phyloP scores from a whole-genome alignment of 371 early-diverging fungal species.

The Syncephalis plumigaleata region DNA sequence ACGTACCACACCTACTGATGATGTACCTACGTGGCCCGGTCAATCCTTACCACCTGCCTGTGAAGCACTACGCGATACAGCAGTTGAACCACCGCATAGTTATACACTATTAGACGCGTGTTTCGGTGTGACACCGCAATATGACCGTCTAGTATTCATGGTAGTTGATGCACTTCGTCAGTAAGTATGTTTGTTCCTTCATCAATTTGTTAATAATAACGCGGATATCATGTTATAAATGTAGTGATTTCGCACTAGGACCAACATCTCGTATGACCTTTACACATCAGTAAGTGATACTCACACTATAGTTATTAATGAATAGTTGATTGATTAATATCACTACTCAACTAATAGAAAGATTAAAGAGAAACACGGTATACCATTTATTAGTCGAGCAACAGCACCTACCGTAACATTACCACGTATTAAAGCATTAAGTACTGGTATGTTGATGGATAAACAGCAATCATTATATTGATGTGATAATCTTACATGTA shows the following conservation, averaged over 20 bases:
- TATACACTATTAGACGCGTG: background rate
- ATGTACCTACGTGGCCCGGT: constrained; percentile 14
- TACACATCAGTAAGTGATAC: constrained; percentile 25
- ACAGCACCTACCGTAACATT: constrained; percentile 89
- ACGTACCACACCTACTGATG: constrained; percentile 21
- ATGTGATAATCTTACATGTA: no score
- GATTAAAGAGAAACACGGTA: constrained; percentile 23
- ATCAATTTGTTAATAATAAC: background rate
- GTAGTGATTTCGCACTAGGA: constrained; percentile 59
- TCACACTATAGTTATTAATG: background rate
- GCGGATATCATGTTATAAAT: background rate
- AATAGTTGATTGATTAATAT: background rate
- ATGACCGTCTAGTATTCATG: constrained; percentile 55
- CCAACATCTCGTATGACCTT: constrained; percentile 40
- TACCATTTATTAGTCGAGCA: constrained; percentile 50
- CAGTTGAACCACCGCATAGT: no score
- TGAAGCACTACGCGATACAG: no score
- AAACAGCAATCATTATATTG: constrained; percentile 9
- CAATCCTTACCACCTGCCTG: background rate
- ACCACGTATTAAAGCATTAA: constrained; percentile 85
- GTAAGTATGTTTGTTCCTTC: no score
- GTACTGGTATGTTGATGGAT: no score
- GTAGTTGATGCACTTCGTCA: constrained; percentile 63
- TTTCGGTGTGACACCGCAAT: constrained; percentile 20
- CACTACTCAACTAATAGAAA: constrained; percentile 13